Percentiles rank a stretch among this genome's conserved stretches.
Conservation (phyloP, 257 asterid species). For the Coffea canephora region DNA sequence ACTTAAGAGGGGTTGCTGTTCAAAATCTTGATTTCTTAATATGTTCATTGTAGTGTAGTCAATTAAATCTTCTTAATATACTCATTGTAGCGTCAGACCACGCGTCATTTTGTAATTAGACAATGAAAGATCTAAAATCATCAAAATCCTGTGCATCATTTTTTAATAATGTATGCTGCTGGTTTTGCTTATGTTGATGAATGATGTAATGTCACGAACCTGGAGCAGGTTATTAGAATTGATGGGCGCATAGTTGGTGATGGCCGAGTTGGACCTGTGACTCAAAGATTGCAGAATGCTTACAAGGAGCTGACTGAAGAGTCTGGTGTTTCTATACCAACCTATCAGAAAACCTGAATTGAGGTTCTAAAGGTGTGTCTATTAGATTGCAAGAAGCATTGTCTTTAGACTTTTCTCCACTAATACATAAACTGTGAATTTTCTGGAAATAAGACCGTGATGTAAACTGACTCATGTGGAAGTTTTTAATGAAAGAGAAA, state of each 20-base stretch:
- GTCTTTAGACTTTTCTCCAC: too few relatives aligned
- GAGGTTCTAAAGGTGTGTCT: constrained; percentile 10
- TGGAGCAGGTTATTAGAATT: constrained; percentile 57
- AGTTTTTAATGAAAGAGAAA: too few relatives aligned
- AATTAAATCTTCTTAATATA: not conserved
- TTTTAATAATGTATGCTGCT: not conserved
- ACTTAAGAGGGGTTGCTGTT: not conserved
- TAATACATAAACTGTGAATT: too few relatives aligned
- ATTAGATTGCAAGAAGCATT: not conserved
- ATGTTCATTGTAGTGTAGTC: not conserved
- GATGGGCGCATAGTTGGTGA: constrained; percentile 81
- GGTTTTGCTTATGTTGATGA: constrained; percentile 3
- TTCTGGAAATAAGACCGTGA: too few relatives aligned
- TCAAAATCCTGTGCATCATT: not conserved
- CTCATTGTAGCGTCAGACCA: not conserved
- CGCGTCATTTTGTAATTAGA: not conserved
- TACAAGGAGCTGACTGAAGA: constrained; percentile 49
- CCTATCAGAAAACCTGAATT: constrained; percentile 40
- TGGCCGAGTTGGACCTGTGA: constrained; percentile 80
- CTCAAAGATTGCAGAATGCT: constrained; percentile 65
- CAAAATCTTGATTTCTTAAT: not conserved
- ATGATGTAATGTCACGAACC: constrained; percentile 5
- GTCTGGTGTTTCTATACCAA: constrained; percentile 80
- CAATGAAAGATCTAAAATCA: not conserved
- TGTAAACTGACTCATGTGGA: too few relatives aligned